phyloP scores from a whole-genome alignment of 164 flowering plant species.

The Annona cherimola region DNA sequence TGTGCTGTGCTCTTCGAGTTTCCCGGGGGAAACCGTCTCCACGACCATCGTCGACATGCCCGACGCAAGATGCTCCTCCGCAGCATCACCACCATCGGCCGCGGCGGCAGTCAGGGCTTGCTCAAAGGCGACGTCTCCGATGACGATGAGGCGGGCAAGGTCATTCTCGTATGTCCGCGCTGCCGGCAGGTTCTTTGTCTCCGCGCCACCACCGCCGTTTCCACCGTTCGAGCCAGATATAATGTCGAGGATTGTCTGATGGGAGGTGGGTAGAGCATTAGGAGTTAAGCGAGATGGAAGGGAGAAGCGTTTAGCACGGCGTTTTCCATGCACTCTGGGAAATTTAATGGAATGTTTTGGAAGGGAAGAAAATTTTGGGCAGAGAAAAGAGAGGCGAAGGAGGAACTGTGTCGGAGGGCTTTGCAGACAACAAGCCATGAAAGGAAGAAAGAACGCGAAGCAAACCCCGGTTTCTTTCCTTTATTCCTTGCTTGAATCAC shows the following conservation, averaged over 20 bases:
- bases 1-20: constrained; percentile 56
- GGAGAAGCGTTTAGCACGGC: constrained; percentile 13
- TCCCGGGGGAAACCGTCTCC: constrained; percentile 78
- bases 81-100: constrained; percentile 84
- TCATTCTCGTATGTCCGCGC: constrained; percentile 74
- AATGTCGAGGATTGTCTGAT: constrained; percentile 47
- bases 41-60: constrained; percentile 71
- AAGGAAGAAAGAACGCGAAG: not conserved
- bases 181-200: constrained; percentile 38
- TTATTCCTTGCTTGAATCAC: not conserved
- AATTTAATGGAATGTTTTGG: constrained; percentile 1
- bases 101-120: constrained; percentile 94
- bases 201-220: constrained; percentile 3
- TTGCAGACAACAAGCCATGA: constrained; percentile 21
- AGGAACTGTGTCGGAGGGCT: constrained; percentile 8
- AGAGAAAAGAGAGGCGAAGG: constrained; percentile 1
- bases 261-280: constrained; percentile 24
- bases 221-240: constrained; percentile 32
- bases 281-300: constrained; percentile 25
- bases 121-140: constrained; percentile 62
- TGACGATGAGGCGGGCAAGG: constrained; percentile 48
- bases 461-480: not conserved
- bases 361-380: constrained; percentile 1
- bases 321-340: constrained; percentile 13
- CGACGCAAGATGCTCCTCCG: constrained; percentile 55